phyloP scores from a whole-genome alignment of 139 green algal genomes.

The Chlamydomonas incerta region DNA sequence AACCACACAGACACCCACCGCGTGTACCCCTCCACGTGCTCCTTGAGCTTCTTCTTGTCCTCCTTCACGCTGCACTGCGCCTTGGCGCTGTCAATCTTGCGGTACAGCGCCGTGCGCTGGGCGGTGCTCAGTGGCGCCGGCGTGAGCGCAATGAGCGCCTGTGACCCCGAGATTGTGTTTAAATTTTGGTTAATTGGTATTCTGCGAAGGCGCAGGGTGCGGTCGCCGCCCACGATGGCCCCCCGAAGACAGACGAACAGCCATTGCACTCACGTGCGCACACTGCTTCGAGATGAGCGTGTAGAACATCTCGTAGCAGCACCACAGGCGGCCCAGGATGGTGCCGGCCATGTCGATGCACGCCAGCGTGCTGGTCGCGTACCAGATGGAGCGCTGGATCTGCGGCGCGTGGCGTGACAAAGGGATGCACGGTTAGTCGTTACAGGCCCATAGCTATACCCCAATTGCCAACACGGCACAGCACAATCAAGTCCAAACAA shows the following conservation, averaged over 20 bases:
- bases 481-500: no score
- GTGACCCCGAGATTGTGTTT: background rate
- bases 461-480: no score
- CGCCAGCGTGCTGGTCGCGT: constrained; percentile 3
- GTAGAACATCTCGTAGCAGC: constrained; percentile 44
- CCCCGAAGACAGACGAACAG: no score
- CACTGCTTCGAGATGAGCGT: constrained; percentile 37
- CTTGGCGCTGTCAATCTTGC: background rate
- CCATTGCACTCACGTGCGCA: constrained; percentile 16
- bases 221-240: no score
- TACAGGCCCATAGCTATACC: no score
- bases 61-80: constrained; percentile 28
- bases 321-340: constrained; percentile 29
- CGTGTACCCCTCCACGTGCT: constrained; percentile 29
- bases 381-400: constrained; percentile 41
- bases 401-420: no score
- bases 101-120: constrained; percentile 10
- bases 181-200: no score
- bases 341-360: background rate
- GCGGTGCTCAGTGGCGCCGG: background rate
- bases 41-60: constrained; percentile 30
- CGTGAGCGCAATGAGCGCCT: constrained; percentile 18
- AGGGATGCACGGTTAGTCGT: no score
- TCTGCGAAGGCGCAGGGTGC: no score
- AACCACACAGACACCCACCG: no score